Base-by-base conservation (phyloP, 75 land plant genomes). In the Ceratopteris richardii region DNA sequence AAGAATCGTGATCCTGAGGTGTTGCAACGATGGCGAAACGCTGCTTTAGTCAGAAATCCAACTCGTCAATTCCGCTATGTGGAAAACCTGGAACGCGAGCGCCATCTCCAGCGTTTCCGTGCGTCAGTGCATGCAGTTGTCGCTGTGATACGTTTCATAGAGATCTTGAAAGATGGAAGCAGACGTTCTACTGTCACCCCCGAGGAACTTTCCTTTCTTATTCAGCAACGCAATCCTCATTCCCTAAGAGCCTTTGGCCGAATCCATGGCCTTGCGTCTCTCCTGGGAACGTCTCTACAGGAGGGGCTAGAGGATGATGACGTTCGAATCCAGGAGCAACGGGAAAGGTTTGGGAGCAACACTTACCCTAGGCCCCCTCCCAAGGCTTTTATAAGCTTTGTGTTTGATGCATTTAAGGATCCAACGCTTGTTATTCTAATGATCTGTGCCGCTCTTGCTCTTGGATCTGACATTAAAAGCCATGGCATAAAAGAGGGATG, bases 401-500 rank as follows among this genome's bases (percentile, higher is more conserved):
- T 82, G 0, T 29, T 51, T 21, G 73, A 77, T 0, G 83, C 78
- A 12, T 62, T 77, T 28, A 73, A 73, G 27, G 88, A 85, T 42
- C 44, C 64, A 17, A 78, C 72, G 5, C 48, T 85, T 1, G n/a
- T 78, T 41, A 68, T 85, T n/a, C 65, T 85, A 11, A 51, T 75
- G 14, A 75, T 51, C 0, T 85, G 88, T 47, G 88, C 81, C 0
- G 76, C 62, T 0, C 60, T 85, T 0, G 63, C 88, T 5, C 70
- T 78, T 11, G 79, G 63, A 0, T 72, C 78, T 30, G 82, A 79
- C 16, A 75, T 81, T 44, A 68, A 67, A 44, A 72, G 60, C 54
- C 62, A 89, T 36, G 88, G 93, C 40, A 30, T 63, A 9, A 62
- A 80, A 54, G 69, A 83, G 74, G 98, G 96, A 51, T 94, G 98